Base-by-base conservation (phyloP, 306 rosid genomes). In the Gastrolobium villosum region DNA sequence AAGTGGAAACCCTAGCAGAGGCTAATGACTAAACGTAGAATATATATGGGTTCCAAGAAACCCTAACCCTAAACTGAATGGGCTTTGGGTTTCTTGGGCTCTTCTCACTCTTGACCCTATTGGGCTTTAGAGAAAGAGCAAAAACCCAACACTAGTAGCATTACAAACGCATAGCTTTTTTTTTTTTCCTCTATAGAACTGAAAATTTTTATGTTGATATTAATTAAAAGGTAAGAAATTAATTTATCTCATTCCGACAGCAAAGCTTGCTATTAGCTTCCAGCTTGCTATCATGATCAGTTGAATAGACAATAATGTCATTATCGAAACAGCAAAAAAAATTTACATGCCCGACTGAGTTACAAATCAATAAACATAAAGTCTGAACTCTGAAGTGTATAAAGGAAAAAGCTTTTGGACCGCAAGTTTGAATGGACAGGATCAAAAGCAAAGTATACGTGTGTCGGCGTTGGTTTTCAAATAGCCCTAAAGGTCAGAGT, bases 361-460 rank as follows among this genome's bases (percentile, higher is more conserved):
- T 35, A n/a, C 30, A 62, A 2, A 13, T 35, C 10, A 11, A 61
- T 9, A 5, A 9, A 10, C 45, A 5, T 61, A 36, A 41, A 5
- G 9, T 41, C 1, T 3, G 46, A 41, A 41, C 9, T 46, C 5
- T 46, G 15, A 46, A 10, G 53, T 46, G 60, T 54, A 54, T 15
- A 20, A 15, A 11, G 4, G 3, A 3, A 7, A 5, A 39, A 53
- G 10, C 56, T 65, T 76, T 76, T 36, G 53, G 56, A 76, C 46
- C 56, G 1, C 66, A 76, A 13, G 46, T 65, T 65, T 76, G 30
- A 48, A 53, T 65, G 54, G 48, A 4, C 20, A 52, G 11, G 65
- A 15, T 36, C 31, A 76, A 26, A 8, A 20, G 45, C 32, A 76
- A 65, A 39, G 4, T 39, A 39, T 39, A 39, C 6, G 6, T 3